phyloP scores from a whole-genome alignment of 148 eudicot species.

The Cornus florida region DNA sequence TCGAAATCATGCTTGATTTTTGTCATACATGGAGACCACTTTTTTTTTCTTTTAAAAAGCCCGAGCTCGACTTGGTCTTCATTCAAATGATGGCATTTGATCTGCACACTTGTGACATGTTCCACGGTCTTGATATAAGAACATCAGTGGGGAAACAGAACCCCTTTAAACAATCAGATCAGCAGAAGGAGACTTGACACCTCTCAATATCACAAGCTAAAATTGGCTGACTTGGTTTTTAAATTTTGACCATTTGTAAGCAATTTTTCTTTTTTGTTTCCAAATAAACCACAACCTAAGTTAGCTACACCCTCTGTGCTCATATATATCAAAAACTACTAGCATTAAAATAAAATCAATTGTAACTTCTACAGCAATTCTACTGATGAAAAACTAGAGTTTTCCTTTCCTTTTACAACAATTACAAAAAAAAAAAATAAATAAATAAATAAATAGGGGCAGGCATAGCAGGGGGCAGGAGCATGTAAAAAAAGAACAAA shows the following conservation, averaged over 20 bases:
- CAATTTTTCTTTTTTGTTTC: background rate
- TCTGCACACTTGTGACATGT: conserved; percentile 29
- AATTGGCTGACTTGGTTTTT: background rate
- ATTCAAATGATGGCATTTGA: conserved; percentile 92
- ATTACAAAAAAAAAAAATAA: conserved; percentile 4
- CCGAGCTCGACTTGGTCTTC: conserved; percentile 63
- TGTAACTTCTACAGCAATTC: background rate
- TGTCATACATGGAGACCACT: conserved; percentile 66
- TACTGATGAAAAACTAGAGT: background rate
- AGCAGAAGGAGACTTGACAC: conserved; percentile 24
- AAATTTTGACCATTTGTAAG: background rate
- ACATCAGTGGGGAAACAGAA: conserved; percentile 45
- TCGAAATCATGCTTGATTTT: conserved; percentile 67
- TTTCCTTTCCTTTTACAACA: background rate
- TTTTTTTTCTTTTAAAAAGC: conserved; percentile 70
- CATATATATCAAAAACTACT: too few relatives aligned
- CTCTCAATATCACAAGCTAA: background rate
- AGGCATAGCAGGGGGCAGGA: too few relatives aligned
- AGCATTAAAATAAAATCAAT: too few relatives aligned
- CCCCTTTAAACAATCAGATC: conserved; percentile 29
- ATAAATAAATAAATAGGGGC: too few relatives aligned
- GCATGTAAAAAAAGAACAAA: background rate
- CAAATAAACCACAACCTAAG: background rate
- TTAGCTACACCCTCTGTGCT: background rate
- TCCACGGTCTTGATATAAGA: conserved; percentile 29